phyloP scores from a whole-genome alignment of 176 grass and related monocot genomes.

The Guadua angustifolia region DNA sequence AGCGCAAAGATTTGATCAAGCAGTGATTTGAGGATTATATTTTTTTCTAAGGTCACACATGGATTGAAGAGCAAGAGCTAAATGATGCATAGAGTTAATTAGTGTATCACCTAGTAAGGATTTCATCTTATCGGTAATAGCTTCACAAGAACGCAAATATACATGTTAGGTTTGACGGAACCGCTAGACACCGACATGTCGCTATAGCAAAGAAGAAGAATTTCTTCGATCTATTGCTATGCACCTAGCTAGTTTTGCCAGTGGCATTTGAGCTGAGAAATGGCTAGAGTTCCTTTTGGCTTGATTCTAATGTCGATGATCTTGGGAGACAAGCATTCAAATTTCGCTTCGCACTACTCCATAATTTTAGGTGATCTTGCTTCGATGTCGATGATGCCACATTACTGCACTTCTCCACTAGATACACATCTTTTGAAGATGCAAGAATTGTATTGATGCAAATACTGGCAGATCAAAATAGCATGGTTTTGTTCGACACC shows the following conservation, averaged over 20 bases:
- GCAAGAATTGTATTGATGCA: no score
- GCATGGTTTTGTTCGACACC: no score
- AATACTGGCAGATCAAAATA: no score
- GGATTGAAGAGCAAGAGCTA: constrained; percentile 15
- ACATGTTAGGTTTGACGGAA: neutral
- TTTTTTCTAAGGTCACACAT: constrained; percentile 26
- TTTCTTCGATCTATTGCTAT: neutral
- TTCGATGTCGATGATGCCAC: no score
- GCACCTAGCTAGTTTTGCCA: constrained; percentile 5
- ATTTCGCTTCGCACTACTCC: no score
- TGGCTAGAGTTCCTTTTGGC: neutral
- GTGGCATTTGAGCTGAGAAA: constrained; percentile 7
- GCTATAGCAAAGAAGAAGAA: neutral
- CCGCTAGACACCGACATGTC: neutral
- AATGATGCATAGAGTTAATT: constrained; percentile 10
- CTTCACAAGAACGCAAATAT: constrained; percentile 14
- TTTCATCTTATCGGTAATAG: neutral
- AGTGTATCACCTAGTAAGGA: neutral
- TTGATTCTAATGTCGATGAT: constrained; percentile 7
- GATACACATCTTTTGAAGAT: no score
- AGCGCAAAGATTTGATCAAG: neutral
- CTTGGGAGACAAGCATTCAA: no score
- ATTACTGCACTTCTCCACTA: no score
- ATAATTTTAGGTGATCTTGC: no score
- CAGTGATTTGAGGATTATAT: constrained; percentile 35